Conservation (phyloP, 768 basidiomycete species). For the Leccinum olivaceopallidum region DNA sequence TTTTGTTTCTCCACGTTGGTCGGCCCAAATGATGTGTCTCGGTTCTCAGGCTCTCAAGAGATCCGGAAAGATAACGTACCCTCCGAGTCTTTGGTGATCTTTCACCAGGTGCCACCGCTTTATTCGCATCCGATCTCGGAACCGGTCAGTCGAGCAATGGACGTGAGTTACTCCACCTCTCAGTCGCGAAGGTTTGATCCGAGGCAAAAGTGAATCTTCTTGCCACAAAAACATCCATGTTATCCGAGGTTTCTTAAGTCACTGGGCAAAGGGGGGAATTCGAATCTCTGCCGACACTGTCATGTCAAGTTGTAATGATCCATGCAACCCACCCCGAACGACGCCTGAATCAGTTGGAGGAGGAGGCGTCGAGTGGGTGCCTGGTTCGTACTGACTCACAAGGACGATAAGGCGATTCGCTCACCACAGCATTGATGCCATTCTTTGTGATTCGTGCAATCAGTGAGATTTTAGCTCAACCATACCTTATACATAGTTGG, state of each 20-base stretch:
- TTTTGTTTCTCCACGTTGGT: not conserved
- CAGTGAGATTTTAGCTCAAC: not conserved
- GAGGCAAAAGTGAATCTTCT: no score
- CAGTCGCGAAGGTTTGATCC: no score
- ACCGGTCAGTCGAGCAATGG: conserved; percentile 16
- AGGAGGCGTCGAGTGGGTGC: conserved; percentile 56
- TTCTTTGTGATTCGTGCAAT: conserved; percentile 54
- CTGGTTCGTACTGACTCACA: conserved; percentile 48
- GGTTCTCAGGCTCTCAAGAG: conserved; percentile 34
- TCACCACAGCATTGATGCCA: conserved; percentile 49
- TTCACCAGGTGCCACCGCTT: conserved; percentile 46
- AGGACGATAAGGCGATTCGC: conserved; percentile 36
- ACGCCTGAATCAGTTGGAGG: conserved; percentile 42
- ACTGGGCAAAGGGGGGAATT: conserved; percentile 40
- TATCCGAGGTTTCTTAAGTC: no score
- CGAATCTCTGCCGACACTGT: conserved; percentile 42
- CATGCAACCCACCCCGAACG: conserved; percentile 39
- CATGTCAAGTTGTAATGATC: conserved; percentile 40
- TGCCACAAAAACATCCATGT: no score
- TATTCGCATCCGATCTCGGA: conserved; percentile 49
- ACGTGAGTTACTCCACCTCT: no score
- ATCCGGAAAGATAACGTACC: conserved; percentile 44
- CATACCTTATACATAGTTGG: conserved; percentile 42
- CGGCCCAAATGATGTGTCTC: not conserved
- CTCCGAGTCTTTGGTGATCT: conserved; percentile 50